Conservation (phyloP, 208 protist species). For the Acanthamoeba castellanii region DNA sequence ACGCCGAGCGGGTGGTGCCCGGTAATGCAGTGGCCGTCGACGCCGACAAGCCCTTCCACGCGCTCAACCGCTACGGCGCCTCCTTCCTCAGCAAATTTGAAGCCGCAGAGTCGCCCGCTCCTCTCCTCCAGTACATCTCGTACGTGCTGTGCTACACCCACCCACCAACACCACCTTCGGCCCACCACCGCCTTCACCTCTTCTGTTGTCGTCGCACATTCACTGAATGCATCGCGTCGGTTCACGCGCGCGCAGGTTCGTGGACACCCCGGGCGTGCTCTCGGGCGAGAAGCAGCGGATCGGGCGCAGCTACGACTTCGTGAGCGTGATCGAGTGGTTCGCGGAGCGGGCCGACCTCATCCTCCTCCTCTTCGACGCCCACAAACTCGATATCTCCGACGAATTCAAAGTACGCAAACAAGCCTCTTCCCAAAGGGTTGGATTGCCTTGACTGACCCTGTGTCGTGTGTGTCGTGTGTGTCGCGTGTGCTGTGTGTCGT, state of each 20-base stretch:
- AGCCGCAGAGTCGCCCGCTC: conserved; percentile 89
- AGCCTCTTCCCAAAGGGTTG: too few species aligned
- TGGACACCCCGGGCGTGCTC: conserved; percentile 97
- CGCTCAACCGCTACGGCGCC: conserved; percentile 92
- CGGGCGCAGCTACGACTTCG: conserved; percentile 89
- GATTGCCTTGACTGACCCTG: too few species aligned
- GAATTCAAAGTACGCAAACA: conserved; percentile 84
- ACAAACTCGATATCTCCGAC: conserved; percentile 96
- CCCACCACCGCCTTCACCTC: too few species aligned
- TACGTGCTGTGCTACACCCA: not conserved
- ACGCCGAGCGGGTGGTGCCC: conserved; percentile 90
- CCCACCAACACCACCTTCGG: too few species aligned
- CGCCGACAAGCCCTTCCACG: conserved; percentile 93
- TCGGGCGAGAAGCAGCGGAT: conserved; percentile 93
- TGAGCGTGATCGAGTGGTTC: conserved; percentile 78
- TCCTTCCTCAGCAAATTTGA: conserved; percentile 92
- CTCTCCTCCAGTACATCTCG: conserved; percentile 94
- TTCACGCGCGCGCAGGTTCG: conserved; percentile 83
- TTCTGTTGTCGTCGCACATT: not conserved
- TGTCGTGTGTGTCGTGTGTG: not conserved
- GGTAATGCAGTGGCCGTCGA: conserved; percentile 93
- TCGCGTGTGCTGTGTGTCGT: not conserved
- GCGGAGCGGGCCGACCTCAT: conserved; percentile 93
- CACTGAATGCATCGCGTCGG: not conserved
- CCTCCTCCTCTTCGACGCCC: conserved; percentile 98